Evolutionary conservation across 177 flowering plant genomes (phyloP), one percentile per base, ranked within the genome.

Genomic region (Vitis hybrid): DNA sequence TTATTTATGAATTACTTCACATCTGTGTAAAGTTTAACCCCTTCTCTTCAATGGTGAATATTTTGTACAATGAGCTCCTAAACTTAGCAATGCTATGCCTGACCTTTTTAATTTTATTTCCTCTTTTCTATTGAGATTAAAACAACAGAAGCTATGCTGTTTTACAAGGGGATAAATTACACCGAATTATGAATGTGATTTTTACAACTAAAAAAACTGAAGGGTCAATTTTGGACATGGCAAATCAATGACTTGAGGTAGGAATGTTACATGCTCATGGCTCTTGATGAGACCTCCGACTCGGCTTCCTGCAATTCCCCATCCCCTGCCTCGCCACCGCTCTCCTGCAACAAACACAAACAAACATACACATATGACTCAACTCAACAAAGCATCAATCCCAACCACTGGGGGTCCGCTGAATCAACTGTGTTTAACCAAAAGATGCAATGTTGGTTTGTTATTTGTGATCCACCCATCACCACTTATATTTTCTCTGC

Each of bases 251-350:
- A 54, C 65, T 69, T 51, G 67, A 38, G 51, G 19, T 22, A 50
- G 31, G 17, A 44, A 60, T 67, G 55, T 79, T 84, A 93, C 95
- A 93, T 83, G 90, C 92, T 89, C 94, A 91, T 86, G 69, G 92
- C 97, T 82, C 93, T 89, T 3, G 91, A 81, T 63, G 98, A 84
- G 64, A 78, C 81, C 65, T 84, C 93, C 7, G 83, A 60, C 60
- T 88, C 93, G 13, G 83, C 82, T 60, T 88, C 92, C 73, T 78
- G 85, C 70, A 78, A 67, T 62, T 87, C 94, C 33, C 80, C 83
- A 50, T 73, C 83, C 1, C 69, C 18, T 8, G 68, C 81, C 33
- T 76, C 88, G 28, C 28, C 28, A 18, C 28, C 71, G 55, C 75
- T 79, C 71, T 73, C 82, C 98, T 91, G 81, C 75, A 66, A 59